Evolutionary conservation across 2,329 filamentous ascomycete species (phyloP), one percentile per base, ranked within the genome.

Genomic region (Lomentospora prolificans): DNA sequence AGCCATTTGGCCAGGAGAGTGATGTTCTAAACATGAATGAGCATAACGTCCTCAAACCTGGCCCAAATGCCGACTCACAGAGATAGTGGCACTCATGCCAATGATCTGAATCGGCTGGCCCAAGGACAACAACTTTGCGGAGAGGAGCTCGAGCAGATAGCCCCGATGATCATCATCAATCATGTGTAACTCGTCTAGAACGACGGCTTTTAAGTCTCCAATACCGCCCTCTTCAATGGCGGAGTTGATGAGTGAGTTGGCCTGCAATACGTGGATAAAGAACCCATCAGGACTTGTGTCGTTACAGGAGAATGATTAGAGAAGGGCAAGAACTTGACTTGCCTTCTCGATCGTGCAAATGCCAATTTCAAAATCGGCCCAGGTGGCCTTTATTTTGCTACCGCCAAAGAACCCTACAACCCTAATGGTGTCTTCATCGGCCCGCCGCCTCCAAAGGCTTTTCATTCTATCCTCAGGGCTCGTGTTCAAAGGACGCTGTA

Each of bases 131-230:
- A 90, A 64, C 64, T 90, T 90, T 3, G 86, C 87, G 4, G 84
- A 82, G 69, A 89, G 81, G 4, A 90, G 72, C 64, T 91, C 87
- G 55, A 90, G 72, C 1, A 90, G 74, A 64, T 90, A 90, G 3
- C 87, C 87, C 10, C 87, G 81, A 60, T 85, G 79, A 59, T 86
- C 84, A 64, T 90, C 87, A 61, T 89, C 84, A 48, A 90, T 76
- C 86, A 91, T 90, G 65, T 91, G 87, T n/a, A 90, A 71, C 65
- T 91, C 87, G 62, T 91, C 87, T 31, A 90, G 72, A 12, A 90
- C 85, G 17, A 90, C 80, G 9, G 84, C 73, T 50, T 79, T 80
- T 46, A 91, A 70, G 19, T 82, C 76, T n/a, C 75, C 72, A 58
- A 89, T 78, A 3, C 76, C 81, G 63, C 79, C 82, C 59, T 90